A percentile compares a stretch with the other conserved stretches of the same genome.
These are phyloP conservation scores for Salix viminalis DNA, from an alignment of 345 rosid species.

Conservation along the genomic window DNA sequence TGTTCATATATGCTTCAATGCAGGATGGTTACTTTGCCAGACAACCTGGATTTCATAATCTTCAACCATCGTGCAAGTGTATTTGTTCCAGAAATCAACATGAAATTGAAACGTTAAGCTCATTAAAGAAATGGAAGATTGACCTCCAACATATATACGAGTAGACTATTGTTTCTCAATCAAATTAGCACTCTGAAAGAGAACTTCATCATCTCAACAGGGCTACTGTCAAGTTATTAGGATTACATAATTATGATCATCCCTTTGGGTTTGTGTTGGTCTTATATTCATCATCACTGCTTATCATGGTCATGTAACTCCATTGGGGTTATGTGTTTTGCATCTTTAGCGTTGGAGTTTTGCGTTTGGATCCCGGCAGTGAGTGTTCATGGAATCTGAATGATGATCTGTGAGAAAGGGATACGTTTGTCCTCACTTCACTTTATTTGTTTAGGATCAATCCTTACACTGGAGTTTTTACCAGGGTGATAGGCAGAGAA, in stretches of 20 bases:
- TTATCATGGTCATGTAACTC: neutral
- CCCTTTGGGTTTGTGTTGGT: neutral
- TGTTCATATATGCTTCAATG: constrained; percentile 14
- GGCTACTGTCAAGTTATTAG: neutral
- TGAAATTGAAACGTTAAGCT: constrained; percentile 50
- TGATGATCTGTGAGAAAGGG: neutral
- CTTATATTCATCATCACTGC: neutral
- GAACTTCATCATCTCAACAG: neutral
- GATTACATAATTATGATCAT: neutral
- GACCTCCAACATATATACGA: neutral
- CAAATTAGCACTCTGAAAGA: neutral
- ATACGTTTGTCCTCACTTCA: neutral
- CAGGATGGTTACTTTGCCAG: constrained; percentile 85
- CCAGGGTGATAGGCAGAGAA: neutral
- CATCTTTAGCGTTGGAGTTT: neutral
- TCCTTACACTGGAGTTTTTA: neutral
- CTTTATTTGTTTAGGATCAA: neutral
- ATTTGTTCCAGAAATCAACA: constrained; percentile 38
- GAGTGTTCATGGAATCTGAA: neutral
- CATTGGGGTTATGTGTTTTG: neutral
- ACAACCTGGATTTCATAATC: constrained; percentile 79
- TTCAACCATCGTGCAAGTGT: constrained; percentile 74
- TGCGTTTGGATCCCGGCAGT: neutral
- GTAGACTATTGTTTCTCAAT: neutral
- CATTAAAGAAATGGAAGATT: neutral